phyloP scores from a whole-genome alignment of 768 basidiomycete species.

The Trametes maxima region DNA sequence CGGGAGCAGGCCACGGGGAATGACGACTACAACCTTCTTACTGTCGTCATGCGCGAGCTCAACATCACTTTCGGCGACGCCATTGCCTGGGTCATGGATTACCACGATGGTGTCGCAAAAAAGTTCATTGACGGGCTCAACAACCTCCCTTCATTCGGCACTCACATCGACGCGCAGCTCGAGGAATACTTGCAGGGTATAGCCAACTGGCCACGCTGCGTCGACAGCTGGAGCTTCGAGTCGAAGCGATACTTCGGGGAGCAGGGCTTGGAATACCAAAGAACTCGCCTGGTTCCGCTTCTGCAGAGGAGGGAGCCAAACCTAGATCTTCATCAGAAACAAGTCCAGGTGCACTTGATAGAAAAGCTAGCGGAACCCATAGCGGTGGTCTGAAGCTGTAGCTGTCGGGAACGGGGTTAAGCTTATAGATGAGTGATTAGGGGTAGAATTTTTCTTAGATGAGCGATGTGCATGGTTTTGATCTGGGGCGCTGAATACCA shows the following conservation, averaged over 20 bases:
- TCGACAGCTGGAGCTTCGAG: conserved; percentile 36
- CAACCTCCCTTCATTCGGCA: conserved; percentile 34
- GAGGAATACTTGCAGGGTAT: conserved; percentile 30
- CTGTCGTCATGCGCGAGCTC: conserved; percentile 30
- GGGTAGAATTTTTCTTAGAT: no score
- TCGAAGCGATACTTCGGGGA: conserved; percentile 36
- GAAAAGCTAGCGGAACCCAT: not conserved
- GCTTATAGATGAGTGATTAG: no score
- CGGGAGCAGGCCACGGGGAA: conserved; percentile 33
- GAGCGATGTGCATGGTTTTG: no score
- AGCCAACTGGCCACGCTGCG: conserved; percentile 32
- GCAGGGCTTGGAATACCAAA: conserved; percentile 29
- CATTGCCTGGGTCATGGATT: conserved; percentile 22
- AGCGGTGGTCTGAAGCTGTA: not conserved
- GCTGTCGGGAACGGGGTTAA: no score
- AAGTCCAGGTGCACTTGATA: conserved; percentile 10
- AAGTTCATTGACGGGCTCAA: conserved; percentile 29
- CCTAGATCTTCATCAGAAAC: not conserved
- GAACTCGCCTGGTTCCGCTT: conserved; percentile 23
- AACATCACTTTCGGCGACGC: conserved; percentile 24
- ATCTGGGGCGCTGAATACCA: no score
- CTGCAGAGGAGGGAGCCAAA: conserved; percentile 15
- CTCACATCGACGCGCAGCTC: conserved; percentile 30
- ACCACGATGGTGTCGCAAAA: conserved; percentile 17
- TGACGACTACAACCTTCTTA: conserved; percentile 32